A percentile compares a stretch with the other conserved stretches of the same genome.
Evolutionary conservation across 83 land plant species (phyloP).

Genomic region (Picea abies): DNA sequence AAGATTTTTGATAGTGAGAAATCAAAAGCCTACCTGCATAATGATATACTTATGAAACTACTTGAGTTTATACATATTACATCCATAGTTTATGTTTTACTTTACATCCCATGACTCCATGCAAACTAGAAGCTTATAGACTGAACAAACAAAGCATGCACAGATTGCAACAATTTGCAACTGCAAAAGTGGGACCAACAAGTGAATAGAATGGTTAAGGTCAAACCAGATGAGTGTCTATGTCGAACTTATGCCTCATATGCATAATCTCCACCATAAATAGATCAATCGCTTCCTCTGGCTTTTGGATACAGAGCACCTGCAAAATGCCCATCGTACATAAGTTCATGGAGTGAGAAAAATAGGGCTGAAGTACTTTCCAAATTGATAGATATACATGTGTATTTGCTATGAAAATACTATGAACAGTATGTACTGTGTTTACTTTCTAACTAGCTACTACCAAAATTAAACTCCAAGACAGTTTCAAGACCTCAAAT

Average conservation of each 20-base stretch:
- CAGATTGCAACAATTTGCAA: background rate
- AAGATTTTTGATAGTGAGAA: too few species aligned
- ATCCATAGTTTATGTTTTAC: too few species aligned
- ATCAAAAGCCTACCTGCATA: too few species aligned
- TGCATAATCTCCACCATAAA: slow-evolving; percentile 99
- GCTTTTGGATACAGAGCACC: slow-evolving; percentile 91
- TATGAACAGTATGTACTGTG: background rate
- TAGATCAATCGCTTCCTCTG: slow-evolving; percentile 88
- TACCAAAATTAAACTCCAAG: background rate
- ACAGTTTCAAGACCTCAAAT: background rate
- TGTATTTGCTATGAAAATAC: background rate
- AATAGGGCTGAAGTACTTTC: background rate
- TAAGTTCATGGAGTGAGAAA: background rate
- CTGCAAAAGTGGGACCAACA: background rate
- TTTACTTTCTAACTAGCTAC: too few species aligned
- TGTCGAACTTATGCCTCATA: slow-evolving; percentile 98
- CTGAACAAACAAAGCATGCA: background rate
- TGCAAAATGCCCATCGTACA: background rate
- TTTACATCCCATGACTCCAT: background rate
- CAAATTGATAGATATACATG: background rate
- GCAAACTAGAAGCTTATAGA: background rate
- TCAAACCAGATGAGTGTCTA: slow-evolving; percentile 92
- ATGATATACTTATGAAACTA: too few species aligned
- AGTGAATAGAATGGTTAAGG: background rate
- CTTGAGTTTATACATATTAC: too few species aligned